Base-by-base conservation (phyloP, 2,329 filamentous ascomycete species). In the Cylindrodendrum hubeiense region DNA sequence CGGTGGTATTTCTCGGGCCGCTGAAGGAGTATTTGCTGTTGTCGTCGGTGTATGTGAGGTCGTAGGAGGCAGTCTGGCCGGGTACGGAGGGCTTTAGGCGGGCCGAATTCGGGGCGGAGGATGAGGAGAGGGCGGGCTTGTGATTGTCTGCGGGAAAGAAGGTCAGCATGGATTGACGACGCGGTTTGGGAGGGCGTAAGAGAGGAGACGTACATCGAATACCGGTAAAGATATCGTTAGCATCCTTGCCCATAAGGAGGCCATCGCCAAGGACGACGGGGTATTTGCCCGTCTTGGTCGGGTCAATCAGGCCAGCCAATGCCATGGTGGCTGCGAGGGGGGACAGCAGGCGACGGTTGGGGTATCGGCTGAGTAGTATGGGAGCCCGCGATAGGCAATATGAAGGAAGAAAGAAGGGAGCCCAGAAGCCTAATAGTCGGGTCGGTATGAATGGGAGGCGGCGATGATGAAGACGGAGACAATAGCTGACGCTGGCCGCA, bases 231-330 rank as follows among this genome's bases (percentile, higher is more conserved):
- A 87, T 80, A 66, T 90, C 86, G 68, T 86, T 87, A 33, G 85
- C 79, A 1, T 85, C 77, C 67, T 85, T 87, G 44, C 86, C 86
- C 37, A 39, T 2, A 6, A 89, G 79, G 33, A 91, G 79, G 28
- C 86, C 85, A 71, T 91, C 89, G 75, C 89, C 90, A 47, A 91
- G 81, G 50, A 91, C 84, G 60, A 91, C 85, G 53, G 88, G 89
- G 73, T 90, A 91, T 74, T 88, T 87, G 63, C 84, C 87, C 63
- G 83, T 81, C 77, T 87, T 86, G 59, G 88, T 89, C 66, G 88
- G 86, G 78, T 91, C 88, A 63, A 90, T 83, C 59, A 85, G 74
- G 70, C 76, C 80, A 75, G 76, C 63, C 68, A 64, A 60, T 44
- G 72, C 77, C 77, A 78, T 77, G 51, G 65, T 56, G 60, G 47